Base-by-base conservation (phyloP, 164 flowering plant species). In the Paratinospora sagittata region DNA sequence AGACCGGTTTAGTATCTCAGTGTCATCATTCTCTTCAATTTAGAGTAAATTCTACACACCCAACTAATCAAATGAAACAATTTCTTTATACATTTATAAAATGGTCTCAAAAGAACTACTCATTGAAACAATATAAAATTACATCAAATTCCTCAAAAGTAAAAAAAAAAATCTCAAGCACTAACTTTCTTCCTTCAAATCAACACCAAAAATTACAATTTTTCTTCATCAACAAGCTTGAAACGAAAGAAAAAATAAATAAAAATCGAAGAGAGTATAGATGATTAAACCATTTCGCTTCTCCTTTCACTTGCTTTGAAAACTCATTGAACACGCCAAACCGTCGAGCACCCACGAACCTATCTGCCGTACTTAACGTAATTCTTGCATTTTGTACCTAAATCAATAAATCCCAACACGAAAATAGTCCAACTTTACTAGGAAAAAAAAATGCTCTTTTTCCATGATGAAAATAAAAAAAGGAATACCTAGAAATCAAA, bases 291-390 rank as follows among this genome's bases (percentile, higher is more conserved):
- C 82, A 82, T 58, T 69, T 72, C 68, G 70, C 84, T 83, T 86
- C 92, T 60, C 92, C 97, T 74, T 87, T 86, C 36, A 93, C 49
- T 70, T 89, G 73, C 74, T 91, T 80, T 19, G 95, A 89, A 73
- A 91, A 88, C 70, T 91, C 98, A 77, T 88, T 87, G 67, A 93
- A 87, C 12, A 91, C 90, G 66, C 98, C 82, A 33, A 80, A 91
- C 45, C 80, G 77, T 33, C 96, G 97, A 79, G 72, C 67, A 63
- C 67, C 72, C 67, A 73, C 64, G 66, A 61, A 63, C 75, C 84
- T 84, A 81, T 78, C 75, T 6, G 74, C 68, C 0, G 81, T 57
- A 39, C 80, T 63, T 72, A 81, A 67, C 36, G 78, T 66, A 6
- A 81, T 63, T 33, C 86, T 78, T 63, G 75, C 27, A 70, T 27